Conservation (phyloP, 225 moss, liverwort and hornwort species). For the Marchantia paleacea region DNA sequence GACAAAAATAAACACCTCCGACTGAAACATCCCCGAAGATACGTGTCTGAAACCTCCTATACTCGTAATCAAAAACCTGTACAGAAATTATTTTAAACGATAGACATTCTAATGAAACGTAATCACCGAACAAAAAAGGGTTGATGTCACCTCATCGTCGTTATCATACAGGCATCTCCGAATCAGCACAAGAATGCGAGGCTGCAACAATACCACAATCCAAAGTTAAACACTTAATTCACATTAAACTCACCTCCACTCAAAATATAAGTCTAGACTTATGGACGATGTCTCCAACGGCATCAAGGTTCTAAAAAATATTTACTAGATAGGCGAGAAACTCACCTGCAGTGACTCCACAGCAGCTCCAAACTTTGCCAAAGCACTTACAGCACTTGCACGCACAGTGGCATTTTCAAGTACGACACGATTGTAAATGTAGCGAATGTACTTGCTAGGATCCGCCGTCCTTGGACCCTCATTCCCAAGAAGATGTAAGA, state of each 20-base stretch:
- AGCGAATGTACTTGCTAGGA: slow-evolving; percentile 92
- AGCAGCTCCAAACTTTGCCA: slow-evolving; percentile 80
- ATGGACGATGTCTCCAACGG: background rate
- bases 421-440: slow-evolving; percentile 85
- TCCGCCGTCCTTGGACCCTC: slow-evolving; percentile 87
- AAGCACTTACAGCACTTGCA: slow-evolving; percentile 91
- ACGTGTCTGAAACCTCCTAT: background rate
- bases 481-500: slow-evolving; percentile 90
- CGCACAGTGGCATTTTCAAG: slow-evolving; percentile 96
- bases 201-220: slow-evolving; percentile 30
- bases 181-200: slow-evolving; percentile 72
- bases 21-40: background rate
- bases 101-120: background rate
- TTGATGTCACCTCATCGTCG: slow-evolving; percentile 69
- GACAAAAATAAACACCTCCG: background rate
- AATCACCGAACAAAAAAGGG: background rate
- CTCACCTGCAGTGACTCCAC: slow-evolving; percentile 56
- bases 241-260: background rate
- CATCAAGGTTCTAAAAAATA: background rate
- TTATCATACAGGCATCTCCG: slow-evolving; percentile 84
- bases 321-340: background rate
- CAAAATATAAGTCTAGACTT: no score
- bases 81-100: background rate
- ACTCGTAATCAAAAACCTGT: background rate
- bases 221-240: no score